A percentile compares a stretch with the other conserved stretches of the same genome.
Conservation (phyloP, 371 early-diverging fungal genomes). For the Funneliformis caledonium region DNA sequence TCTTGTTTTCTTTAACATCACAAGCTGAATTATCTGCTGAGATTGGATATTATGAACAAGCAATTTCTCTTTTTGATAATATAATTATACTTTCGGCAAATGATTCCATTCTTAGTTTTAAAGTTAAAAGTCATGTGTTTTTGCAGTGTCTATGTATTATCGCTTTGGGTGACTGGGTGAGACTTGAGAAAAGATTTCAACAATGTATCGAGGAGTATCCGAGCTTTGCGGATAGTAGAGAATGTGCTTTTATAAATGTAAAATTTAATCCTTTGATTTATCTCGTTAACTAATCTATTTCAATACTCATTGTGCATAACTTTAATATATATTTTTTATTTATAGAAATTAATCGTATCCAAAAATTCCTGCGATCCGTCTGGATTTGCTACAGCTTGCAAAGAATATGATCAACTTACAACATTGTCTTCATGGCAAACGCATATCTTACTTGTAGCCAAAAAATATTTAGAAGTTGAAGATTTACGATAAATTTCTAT, state of each 20-base stretch:
- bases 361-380: slow-evolving; percentile 35
- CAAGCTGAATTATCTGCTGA: slow-evolving; percentile 37
- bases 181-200: slow-evolving; percentile 16
- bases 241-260: slow-evolving; percentile 32
- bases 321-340: background rate
- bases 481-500: slow-evolving; percentile 26
- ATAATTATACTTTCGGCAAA: background rate
- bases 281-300: background rate
- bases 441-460: slow-evolving; percentile 25
- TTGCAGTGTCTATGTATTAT: slow-evolving; percentile 29
- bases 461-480: slow-evolving; percentile 29
- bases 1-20: slow-evolving; percentile 34
- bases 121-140: slow-evolving; percentile 14
- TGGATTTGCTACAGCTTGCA: slow-evolving; percentile 32
- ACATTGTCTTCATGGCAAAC: slow-evolving; percentile 28
- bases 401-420: slow-evolving; percentile 29
- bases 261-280: background rate
- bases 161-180: slow-evolving; percentile 34
- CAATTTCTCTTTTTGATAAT: slow-evolving; percentile 22
- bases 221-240: slow-evolving; percentile 36
- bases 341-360: slow-evolving; percentile 22
- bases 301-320: background rate
- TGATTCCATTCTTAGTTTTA: slow-evolving; percentile 22
- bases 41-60: slow-evolving; percentile 34
- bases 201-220: slow-evolving; percentile 26